Base-by-base conservation (phyloP, 306 rosid species). In the Corylus americana region DNA sequence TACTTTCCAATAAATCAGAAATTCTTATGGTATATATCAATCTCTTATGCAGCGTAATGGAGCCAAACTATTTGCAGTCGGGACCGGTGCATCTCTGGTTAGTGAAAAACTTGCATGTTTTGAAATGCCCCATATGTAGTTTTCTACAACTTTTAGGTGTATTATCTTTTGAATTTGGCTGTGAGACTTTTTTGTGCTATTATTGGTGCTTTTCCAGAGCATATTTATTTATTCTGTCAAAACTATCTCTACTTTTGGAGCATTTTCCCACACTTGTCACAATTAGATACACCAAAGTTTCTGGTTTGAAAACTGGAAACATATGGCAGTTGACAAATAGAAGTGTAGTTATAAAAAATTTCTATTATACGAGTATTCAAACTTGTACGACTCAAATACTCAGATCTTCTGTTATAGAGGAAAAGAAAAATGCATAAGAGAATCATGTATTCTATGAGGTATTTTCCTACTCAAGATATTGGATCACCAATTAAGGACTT, bases 41-140 rank as follows among this genome's bases (percentile, higher is more conserved):
- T 67, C 51, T 39, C 59, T 87, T 80, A 27, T 58, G 76, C 93
- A 94, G 98, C 90, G 97, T 44, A 94, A 94, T 78, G 98, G 98
- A 17, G 29, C 89, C 78, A 94, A 94, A 90, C 98, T 94, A 79
- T 94, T 94, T 79, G 97, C 87, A 6, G 97, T 94, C 68, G 98
- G 98, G 74, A 86, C 97, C 70, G 93, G 88, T 51, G 91, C 98
- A 48, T 94, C 98, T 69, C 89, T 94, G 97, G 98, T 94, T 77
- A 82, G 92, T 85, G 72, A 17, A 64, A 80, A 54, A 58, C 55
- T 18, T 8, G n/a, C 59, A 48, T 64, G 80, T 70, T 66, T 64
- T 22, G 69, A 31, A 49, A 10, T 8, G 63, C 47, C 78, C 62
- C 4, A 55, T 1, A 3, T 39, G 51, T 18, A 67, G 11, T 37